A percentile compares a stretch with the other conserved stretches of the same genome.
These are phyloP conservation scores for Sporothrix brunneoviolacea DNA, from an alignment of 2,329 filamentous ascomycete genomes.

Conservation along the genomic window DNA sequence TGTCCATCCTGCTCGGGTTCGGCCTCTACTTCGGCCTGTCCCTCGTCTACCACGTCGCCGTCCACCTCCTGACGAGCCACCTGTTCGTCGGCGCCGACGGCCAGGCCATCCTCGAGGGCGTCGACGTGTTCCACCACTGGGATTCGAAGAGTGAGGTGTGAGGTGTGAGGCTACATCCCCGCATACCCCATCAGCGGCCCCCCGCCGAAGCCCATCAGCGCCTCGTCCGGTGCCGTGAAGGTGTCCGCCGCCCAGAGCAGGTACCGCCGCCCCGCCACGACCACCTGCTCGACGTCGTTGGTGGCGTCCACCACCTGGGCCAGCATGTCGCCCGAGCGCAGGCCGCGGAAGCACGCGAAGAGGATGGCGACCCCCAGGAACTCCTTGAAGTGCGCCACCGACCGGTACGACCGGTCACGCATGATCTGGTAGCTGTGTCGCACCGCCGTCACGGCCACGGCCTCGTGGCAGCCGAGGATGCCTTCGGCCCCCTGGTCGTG, in stretches of 20 bases:
- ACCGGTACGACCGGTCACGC: conserved; percentile 19
- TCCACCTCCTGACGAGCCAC: conserved; percentile 16
- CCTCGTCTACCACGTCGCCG: conserved; percentile 15
- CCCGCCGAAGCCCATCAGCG: neutral
- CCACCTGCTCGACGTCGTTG: conserved; percentile 21
- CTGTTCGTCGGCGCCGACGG: neutral
- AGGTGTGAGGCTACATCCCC: neutral
- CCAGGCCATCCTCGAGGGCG: neutral
- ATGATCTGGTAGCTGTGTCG: conserved; percentile 15
- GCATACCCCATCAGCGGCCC: conserved; percentile 2
- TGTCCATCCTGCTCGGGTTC: conserved; percentile 20
- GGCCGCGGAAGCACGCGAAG: conserved; percentile 17
- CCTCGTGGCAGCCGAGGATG: neutral
- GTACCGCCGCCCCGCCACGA: conserved; percentile 19
- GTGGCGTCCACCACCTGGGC: conserved; percentile 17
- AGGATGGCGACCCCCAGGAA: conserved; percentile 20
- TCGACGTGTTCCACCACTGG: conserved; percentile 14
- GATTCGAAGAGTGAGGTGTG: conserved; percentile 16
- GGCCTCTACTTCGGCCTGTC: conserved; percentile 17
- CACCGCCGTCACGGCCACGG: conserved; percentile 10
- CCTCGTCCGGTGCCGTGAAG: neutral
- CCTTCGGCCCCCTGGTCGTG: neutral
- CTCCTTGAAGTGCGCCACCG: conserved; percentile 21
- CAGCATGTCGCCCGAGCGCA: conserved; percentile 13
- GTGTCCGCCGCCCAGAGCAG: conserved; percentile 17